Conservation (phyloP, 2,329 filamentous ascomycete genomes). For the Aspergillus sp. region DNA sequence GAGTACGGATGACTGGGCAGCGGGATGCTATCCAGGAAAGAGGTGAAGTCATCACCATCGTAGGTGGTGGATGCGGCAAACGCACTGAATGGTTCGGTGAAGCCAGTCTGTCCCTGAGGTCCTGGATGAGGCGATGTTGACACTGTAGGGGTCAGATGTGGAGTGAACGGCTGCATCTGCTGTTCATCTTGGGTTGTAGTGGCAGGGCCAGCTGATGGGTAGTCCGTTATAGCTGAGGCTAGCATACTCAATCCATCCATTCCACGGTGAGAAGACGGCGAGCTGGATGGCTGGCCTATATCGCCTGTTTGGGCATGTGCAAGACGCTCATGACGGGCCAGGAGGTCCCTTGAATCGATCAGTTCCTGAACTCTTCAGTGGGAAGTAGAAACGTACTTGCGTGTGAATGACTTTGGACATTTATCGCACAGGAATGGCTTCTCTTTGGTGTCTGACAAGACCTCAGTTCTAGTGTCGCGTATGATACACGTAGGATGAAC, state of each 20-base stretch:
- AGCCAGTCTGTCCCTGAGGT: slow-evolving; percentile 16
- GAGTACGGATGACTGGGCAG: slow-evolving; percentile 33
- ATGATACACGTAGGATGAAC: slow-evolving; percentile 1
- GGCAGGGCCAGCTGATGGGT: slow-evolving; percentile 1
- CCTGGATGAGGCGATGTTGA: slow-evolving; percentile 5
- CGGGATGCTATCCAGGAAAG: slow-evolving; percentile 33
- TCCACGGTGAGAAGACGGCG: slow-evolving; percentile 18
- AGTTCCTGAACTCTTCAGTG: background rate
- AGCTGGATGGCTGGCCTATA: slow-evolving; percentile 6
- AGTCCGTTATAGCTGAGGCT: slow-evolving; percentile 26
- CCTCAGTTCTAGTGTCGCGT: slow-evolving; percentile 6
- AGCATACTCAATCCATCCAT: slow-evolving; percentile 27
- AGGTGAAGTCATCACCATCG: slow-evolving; percentile 34
- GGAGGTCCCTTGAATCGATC: slow-evolving; percentile 24
- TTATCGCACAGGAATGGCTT: slow-evolving; percentile 29
- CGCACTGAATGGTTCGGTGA: slow-evolving; percentile 21
- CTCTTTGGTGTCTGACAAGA: slow-evolving; percentile 31
- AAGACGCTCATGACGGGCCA: slow-evolving; percentile 31
- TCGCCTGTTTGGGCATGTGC: slow-evolving; percentile 18
- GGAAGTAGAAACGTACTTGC: slow-evolving; percentile 22
- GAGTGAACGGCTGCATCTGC: background rate
- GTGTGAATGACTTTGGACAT: slow-evolving; percentile 34
- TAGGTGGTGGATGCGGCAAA: slow-evolving; percentile 21
- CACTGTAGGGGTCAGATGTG: background rate
- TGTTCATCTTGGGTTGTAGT: background rate